Percentiles rank a stretch among this genome's conserved stretches.
Evolutionary conservation across 2,329 filamentous ascomycete species (phyloP).

Genomic region (Tolypocladium album): DNA sequence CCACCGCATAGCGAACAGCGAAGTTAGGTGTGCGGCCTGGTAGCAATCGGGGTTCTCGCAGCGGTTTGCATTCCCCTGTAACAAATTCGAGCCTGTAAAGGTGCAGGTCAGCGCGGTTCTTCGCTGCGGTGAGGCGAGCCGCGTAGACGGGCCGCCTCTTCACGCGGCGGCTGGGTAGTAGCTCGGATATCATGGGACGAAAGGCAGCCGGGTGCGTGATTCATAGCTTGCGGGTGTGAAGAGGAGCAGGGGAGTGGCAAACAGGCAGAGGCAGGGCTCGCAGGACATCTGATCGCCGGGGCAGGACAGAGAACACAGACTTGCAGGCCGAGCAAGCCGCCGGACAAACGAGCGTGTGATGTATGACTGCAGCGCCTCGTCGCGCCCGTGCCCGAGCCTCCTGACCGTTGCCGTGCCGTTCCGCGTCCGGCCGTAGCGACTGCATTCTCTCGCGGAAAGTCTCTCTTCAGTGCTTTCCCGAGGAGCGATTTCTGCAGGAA

Average conservation of each 20-base stretch:
- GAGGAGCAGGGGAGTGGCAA: not conserved
- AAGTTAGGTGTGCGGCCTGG: not conserved
- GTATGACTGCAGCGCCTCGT: not conserved
- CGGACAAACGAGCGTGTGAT: not conserved
- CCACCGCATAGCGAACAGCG: constrained; percentile 5
- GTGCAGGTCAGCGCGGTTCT: not conserved
- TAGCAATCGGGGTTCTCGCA: too few species aligned
- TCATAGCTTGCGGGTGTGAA: not conserved
- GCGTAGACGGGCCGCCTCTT: not conserved
- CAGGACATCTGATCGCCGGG: not conserved
- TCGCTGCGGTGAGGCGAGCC: not conserved
- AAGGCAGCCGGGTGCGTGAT: not conserved
- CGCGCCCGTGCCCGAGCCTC: not conserved
- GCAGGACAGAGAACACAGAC: not conserved
- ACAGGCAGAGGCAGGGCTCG: not conserved
- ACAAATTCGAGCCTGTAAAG: too few species aligned
- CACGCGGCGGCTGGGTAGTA: not conserved
- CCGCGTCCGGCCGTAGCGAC: not conserved
- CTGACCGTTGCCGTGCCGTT: not conserved
- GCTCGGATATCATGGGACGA: not conserved
- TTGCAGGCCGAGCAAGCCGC: not conserved
- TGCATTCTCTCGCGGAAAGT: not conserved
- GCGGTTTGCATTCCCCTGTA: not conserved
- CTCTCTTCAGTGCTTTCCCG: not conserved
- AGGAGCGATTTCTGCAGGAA: not conserved